phyloP scores from a whole-genome alignment of 805 yeast species.

The Saccharomycopsis synnaedendra region DNA sequence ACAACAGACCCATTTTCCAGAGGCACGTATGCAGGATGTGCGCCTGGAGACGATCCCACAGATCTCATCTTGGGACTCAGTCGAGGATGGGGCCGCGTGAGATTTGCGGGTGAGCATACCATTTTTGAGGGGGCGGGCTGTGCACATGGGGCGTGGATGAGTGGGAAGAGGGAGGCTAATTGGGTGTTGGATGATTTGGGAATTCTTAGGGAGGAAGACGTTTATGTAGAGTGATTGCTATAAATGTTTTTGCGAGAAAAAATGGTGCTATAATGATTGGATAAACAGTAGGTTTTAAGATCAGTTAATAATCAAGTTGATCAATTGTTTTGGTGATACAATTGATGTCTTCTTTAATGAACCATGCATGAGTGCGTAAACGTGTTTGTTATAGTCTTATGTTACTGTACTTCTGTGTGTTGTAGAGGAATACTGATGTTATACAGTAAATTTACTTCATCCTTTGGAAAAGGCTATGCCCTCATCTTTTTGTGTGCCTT shows the following conservation, averaged over 20 bases:
- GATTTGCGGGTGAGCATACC: slow-evolving; percentile 92
- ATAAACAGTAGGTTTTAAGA: no score
- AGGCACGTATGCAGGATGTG: slow-evolving; percentile 74
- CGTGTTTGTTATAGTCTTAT: no score
- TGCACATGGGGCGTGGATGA: slow-evolving; percentile 81
- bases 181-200: slow-evolving; percentile 24
- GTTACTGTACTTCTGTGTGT: no score
- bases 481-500: no score
- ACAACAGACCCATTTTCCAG: slow-evolving; percentile 64
- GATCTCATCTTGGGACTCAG: slow-evolving; percentile 50
- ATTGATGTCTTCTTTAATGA: no score
- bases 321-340: no score
- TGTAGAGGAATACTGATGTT: no score
- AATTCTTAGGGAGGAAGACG: slow-evolving; percentile 13
- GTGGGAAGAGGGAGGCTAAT: slow-evolving; percentile 52
- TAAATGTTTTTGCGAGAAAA: neutral
- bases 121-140: slow-evolving; percentile 82
- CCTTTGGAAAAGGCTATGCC: no score
- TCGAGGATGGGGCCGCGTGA: slow-evolving; percentile 43
- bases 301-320: no score
- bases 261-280: neutral
- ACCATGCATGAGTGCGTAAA: no score
- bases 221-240: slow-evolving; percentile 4
- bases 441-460: no score
- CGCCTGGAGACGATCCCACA: slow-evolving; percentile 58